These are phyloP conservation scores for Trichomonascaceae sp. DNA, from an alignment of 1,139 yeast genomes.

Conservation along the genomic window DNA sequence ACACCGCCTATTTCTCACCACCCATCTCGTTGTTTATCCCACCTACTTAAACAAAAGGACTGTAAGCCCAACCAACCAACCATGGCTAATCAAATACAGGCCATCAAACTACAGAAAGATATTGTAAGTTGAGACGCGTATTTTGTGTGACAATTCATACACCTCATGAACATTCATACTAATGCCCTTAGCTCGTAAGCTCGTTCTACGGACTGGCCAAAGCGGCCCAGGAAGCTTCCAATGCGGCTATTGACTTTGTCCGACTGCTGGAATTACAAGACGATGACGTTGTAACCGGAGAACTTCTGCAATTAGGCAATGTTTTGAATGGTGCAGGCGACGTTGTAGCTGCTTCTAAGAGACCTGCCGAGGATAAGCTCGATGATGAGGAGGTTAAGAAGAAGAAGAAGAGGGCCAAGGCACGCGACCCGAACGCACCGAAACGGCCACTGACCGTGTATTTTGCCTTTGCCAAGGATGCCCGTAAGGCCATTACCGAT, in stretches of 20 bases:
- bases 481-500: constrained; percentile 43
- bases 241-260: constrained; percentile 70
- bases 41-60: constrained; percentile 1
- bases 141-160: neutral
- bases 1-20: neutral
- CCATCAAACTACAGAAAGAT: constrained; percentile 20
- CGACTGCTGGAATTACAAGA: constrained; percentile 31
- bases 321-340: constrained; percentile 8
- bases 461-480: constrained; percentile 59
- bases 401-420: constrained; percentile 16
- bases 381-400: constrained; percentile 23
- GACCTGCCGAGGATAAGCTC: constrained; percentile 18
- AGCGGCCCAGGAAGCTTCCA: constrained; percentile 75
- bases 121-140: constrained; percentile 18
- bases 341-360: constrained; percentile 5
- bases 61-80: neutral
- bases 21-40: neutral
- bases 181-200: constrained; percentile 48
- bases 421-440: constrained; percentile 47
- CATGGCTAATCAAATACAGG: constrained; percentile 8
- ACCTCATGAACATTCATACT: neutral
- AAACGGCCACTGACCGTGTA: constrained; percentile 67
- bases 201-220: constrained; percentile 73
- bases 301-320: constrained; percentile 11
- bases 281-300: constrained; percentile 1